phyloP scores from a whole-genome alignment of 768 basidiomycete species.

The Xerocomus brunneocitrinus region DNA sequence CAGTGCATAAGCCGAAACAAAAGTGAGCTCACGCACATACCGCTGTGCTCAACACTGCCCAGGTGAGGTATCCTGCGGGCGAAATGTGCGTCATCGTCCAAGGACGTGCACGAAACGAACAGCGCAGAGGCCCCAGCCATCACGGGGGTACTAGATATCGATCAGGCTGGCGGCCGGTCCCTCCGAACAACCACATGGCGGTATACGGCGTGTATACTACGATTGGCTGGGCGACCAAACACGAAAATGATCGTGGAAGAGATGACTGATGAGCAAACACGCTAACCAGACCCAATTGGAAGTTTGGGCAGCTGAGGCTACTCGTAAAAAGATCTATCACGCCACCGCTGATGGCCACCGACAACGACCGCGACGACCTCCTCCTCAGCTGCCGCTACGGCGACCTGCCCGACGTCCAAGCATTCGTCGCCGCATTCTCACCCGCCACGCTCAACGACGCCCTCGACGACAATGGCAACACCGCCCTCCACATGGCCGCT shows the following conservation, averaged over 20 bases:
- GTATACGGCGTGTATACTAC: too few species aligned
- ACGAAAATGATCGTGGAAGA: not conserved
- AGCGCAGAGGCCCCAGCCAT: not conserved
- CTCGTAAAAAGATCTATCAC: not conserved
- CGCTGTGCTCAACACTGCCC: constrained; percentile 50
- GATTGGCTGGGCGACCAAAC: not conserved
- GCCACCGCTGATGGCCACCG: constrained; percentile 25
- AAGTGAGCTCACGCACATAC: constrained; percentile 34
- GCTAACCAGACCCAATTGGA: not conserved
- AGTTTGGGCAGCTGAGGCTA: too few species aligned
- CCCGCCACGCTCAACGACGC: constrained; percentile 41
- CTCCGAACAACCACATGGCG: not conserved
- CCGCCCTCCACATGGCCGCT: constrained; percentile 78
- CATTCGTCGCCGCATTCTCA: constrained; percentile 60
- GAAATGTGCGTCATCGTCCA: constrained; percentile 57
- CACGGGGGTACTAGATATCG: constrained; percentile 7
- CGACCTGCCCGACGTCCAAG: constrained; percentile 72
- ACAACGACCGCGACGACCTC: constrained; percentile 65
- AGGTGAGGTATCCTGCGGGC: constrained; percentile 57
- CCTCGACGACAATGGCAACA: constrained; percentile 76
- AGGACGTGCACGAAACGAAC: not conserved
- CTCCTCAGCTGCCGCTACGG: constrained; percentile 86
- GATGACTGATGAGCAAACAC: not conserved
- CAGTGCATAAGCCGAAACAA: not conserved
- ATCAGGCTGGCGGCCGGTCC: not conserved